Evolutionary conservation across 1,284 basidiomycete genomes (phyloP).

Genomic region (Psilocybe mexicana): DNA sequence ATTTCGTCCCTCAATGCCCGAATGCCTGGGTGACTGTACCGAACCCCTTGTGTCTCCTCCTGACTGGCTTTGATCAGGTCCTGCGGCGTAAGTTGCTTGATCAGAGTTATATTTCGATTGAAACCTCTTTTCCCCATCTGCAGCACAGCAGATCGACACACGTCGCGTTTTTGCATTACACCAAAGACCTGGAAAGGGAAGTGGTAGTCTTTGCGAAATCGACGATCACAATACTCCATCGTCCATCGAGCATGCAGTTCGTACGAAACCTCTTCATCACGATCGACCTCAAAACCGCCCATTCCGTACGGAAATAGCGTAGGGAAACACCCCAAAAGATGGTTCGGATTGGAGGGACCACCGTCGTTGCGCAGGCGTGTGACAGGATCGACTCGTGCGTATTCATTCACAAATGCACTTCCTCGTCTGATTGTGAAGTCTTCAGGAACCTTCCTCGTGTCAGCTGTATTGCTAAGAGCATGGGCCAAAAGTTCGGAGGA

Average conservation of each 20-base stretch:
- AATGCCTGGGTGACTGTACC: slow-evolving; percentile 2
- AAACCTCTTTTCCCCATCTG: slow-evolving; percentile 9
- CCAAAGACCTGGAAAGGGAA: slow-evolving; percentile 11
- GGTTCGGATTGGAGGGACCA: slow-evolving; percentile 20
- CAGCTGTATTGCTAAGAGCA: too few species aligned
- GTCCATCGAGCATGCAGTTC: slow-evolving; percentile 35
- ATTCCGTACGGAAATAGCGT: slow-evolving; percentile 39
- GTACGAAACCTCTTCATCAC: slow-evolving; percentile 27
- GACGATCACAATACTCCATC: slow-evolving; percentile 34
- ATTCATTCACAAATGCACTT: not conserved
- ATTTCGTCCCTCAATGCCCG: slow-evolving; percentile 14
- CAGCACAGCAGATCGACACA: slow-evolving; percentile 2
- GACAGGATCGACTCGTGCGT: not conserved
- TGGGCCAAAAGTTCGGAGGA: too few species aligned
- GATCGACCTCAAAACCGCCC: slow-evolving; percentile 26
- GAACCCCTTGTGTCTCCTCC: not conserved
- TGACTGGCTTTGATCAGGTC: slow-evolving; percentile 8
- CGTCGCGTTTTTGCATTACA: slow-evolving; percentile 7
- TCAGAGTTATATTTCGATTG: not conserved
- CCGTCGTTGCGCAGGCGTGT: slow-evolving; percentile 7
- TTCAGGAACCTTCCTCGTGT: not conserved
- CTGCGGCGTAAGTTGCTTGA: not conserved
- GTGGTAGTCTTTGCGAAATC: slow-evolving; percentile 25
- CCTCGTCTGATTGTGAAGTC: not conserved
- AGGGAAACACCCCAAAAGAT: slow-evolving; percentile 25